Evolutionary conservation across 805 yeast species (phyloP), one percentile per base, ranked within the genome.

Genomic region (Myxozyma vanderwaltii): DNA sequence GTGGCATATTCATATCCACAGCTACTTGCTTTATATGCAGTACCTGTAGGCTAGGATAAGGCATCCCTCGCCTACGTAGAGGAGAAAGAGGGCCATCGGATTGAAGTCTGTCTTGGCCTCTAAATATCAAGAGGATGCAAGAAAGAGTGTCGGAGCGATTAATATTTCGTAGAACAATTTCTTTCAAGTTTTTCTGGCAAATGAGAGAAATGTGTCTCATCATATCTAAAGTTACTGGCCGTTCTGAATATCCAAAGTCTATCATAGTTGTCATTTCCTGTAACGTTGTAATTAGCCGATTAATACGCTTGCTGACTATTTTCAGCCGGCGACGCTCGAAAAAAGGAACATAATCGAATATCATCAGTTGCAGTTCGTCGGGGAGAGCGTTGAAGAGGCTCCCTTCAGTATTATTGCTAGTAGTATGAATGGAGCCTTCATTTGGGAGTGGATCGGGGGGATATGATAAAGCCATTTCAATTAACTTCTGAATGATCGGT

Each of bases 391-490:
- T 31, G 26, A 46, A 33, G 17, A 21, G 19, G 36, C 21, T 12
- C 33, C 51, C 29, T 21, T 2, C 19, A 15, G 19, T 7, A 41
- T 41, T 23, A 7, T 12, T 7, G 21, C 21, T 5, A 12, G 7
- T 15, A 38, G 4, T 15, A 13, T 5, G 5, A 38, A 7, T 6
- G 21, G 41, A 38, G 31, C n/a, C 39, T 15, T 19, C 17, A 13
- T 6, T 19, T 19, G 43, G 10, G 7, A 13, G 24, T n/a, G 40
- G 13, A 36, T 48, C 51, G 19, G 51, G 51, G 5, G 51, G 43
- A 35, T 48, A 48, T 5, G 51, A 48, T 29, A 48, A 24, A 17
- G 51, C 51, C 51, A 48, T 48, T n/a, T 48, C 51, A 15, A 36
- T 35, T 8, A 48, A 12, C 15, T 48, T 48, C 43, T 48, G 33